Percentiles rank a stretch among this genome's conserved stretches.
These are phyloP conservation scores for Trametes maxima DNA, from an alignment of 768 basidiomycete species.

Conservation along the genomic window DNA sequence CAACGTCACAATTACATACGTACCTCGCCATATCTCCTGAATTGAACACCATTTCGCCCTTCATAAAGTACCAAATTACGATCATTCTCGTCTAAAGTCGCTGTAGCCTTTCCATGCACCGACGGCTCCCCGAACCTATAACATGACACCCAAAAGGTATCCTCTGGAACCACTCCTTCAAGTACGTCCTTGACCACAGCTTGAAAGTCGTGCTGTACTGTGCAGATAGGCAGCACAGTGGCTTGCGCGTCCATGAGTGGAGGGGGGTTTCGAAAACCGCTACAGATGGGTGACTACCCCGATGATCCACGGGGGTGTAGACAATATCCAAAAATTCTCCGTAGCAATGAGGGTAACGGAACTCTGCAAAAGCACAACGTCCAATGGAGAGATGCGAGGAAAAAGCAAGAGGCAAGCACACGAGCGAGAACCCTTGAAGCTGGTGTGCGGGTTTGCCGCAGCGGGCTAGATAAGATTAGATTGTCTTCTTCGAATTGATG, in stretches of 20 bases:
- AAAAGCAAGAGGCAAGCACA: no score
- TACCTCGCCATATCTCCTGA: slow-evolving; percentile 41
- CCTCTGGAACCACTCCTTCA: slow-evolving; percentile 54
- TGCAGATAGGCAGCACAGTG: slow-evolving; percentile 49
- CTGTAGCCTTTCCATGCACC: slow-evolving; percentile 65
- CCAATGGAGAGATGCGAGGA: not conserved
- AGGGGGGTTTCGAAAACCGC: not conserved
- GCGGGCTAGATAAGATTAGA: slow-evolving; percentile 9
- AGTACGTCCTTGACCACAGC: slow-evolving; percentile 65
- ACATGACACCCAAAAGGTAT: slow-evolving; percentile 76
- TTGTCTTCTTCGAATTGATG: slow-evolving; percentile 2
- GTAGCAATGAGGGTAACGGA: not conserved
- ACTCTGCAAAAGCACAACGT: not conserved
- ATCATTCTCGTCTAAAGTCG: slow-evolving; percentile 55
- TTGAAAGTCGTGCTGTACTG: slow-evolving; percentile 62
- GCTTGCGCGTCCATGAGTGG: not conserved
- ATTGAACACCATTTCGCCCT: slow-evolving; percentile 50
- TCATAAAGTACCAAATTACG: slow-evolving; percentile 50
- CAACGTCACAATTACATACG: slow-evolving; percentile 18
- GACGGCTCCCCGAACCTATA: slow-evolving; percentile 56
- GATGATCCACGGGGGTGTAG: no score
- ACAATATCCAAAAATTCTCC: not conserved
- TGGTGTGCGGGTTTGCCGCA: not conserved
- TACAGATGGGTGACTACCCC: not conserved
- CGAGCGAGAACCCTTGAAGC: no score